Conservation (phyloP, 2,329 filamentous ascomycete genomes). For the Talaromyces rugulosus region DNA sequence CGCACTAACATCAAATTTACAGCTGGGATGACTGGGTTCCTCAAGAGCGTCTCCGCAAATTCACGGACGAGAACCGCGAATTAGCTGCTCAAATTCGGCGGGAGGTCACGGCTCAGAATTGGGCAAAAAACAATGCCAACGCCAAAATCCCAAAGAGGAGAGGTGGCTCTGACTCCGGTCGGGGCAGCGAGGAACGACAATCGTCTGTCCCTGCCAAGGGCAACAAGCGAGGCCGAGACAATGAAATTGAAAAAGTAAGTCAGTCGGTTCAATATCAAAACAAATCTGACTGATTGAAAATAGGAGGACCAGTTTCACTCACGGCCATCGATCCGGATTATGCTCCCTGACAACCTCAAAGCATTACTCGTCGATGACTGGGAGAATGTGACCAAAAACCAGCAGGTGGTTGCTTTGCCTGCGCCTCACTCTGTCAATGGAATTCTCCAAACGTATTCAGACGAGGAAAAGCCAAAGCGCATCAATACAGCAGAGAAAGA, state of each 20-base stretch:
- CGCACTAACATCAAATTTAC: slow-evolving; percentile 16
- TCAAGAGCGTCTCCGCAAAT: slow-evolving; percentile 87
- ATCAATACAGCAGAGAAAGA: slow-evolving; percentile 66
- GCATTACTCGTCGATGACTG: slow-evolving; percentile 94
- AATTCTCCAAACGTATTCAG: slow-evolving; percentile 77
- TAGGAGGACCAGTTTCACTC: slow-evolving; percentile 86
- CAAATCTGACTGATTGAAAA: slow-evolving; percentile 7
- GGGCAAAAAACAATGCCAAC: slow-evolving; percentile 16
- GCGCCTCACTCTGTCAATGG: slow-evolving; percentile 68
- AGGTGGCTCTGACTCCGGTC: slow-evolving; percentile 39
- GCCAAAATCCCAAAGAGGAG: slow-evolving; percentile 31
- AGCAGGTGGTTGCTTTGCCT: slow-evolving; percentile 81
- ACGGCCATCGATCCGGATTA: slow-evolving; percentile 79
- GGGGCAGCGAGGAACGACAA: slow-evolving; percentile 43
- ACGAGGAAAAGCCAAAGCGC: slow-evolving; percentile 64
- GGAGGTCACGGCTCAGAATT: slow-evolving; percentile 37
- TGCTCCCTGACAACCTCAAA: slow-evolving; percentile 85
- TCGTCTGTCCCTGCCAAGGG: slow-evolving; percentile 40
- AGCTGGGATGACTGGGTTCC: slow-evolving; percentile 98
- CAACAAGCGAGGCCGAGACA: slow-evolving; percentile 42
- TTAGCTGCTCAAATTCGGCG: slow-evolving; percentile 57
- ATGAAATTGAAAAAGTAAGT: slow-evolving; percentile 46
- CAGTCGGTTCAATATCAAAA: background rate
- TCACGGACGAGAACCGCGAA: slow-evolving; percentile 91
- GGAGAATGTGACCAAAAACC: slow-evolving; percentile 97